Conservation (phyloP, 176 grass and related monocot species). For the Triticum aestivum region IWGSC_CS_RefSeq_v2.1 NC_057812.1:334930166-334930665, state of each 20-base stretch:
- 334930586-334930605: slow-evolving; percentile 5
- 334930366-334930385: neutral
- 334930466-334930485: neutral
- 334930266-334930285: neutral
- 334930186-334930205: neutral
- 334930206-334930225: neutral
- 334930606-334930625: neutral
- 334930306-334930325: neutral
- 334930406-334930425: neutral
- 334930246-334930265: neutral
- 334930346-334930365: neutral
- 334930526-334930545: neutral
- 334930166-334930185: neutral
- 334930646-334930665: neutral
- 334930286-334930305: neutral
- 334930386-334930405: neutral
- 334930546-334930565: neutral
- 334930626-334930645: neutral
- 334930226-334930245: neutral
- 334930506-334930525: neutral
- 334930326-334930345: neutral
- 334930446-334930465: neutral
- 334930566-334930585: neutral
- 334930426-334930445: slow-evolving; percentile 4
- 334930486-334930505: neutral